phyloP scores from a whole-genome alignment of 129 eudicot species.

The Escallonia herrerae region DNA sequence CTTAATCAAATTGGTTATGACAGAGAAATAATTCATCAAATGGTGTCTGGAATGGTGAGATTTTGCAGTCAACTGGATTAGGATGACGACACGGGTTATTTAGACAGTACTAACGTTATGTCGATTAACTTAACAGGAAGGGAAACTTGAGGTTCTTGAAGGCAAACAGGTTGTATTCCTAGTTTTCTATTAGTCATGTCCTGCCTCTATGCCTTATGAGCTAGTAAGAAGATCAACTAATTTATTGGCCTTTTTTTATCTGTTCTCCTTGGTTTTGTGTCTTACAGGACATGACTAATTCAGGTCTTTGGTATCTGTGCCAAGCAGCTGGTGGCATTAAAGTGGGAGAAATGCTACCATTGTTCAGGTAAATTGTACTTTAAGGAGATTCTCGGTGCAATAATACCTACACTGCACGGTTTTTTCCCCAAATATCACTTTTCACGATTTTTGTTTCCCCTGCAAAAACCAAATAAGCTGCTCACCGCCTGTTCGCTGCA shows the following conservation, averaged over 20 bases:
- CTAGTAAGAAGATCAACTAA: background rate
- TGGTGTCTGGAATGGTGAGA: slow-evolving; percentile 78
- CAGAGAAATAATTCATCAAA: slow-evolving; percentile 56
- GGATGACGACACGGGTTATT: slow-evolving; percentile 3
- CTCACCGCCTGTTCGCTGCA: background rate
- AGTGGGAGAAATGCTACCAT: slow-evolving; percentile 48
- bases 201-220: background rate
- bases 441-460: background rate
- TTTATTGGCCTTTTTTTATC: background rate
- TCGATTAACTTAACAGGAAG: slow-evolving; percentile 53
- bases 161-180: slow-evolving; percentile 96
- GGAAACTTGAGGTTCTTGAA: slow-evolving; percentile 81
- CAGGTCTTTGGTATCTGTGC: slow-evolving; percentile 75
- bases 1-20: slow-evolving; percentile 78
- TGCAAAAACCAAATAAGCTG: background rate
- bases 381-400: background rate
- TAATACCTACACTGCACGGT: background rate
- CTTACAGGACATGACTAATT: slow-evolving; percentile 67
- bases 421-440: background rate
- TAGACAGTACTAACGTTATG: background rate
- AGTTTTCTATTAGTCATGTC: too few relatives aligned
- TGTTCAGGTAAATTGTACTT: slow-evolving; percentile 39
- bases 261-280: background rate
- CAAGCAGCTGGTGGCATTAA: slow-evolving; percentile 74
- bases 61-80: slow-evolving; percentile 5